These are phyloP conservation scores for Phytophthora nicotianae DNA, from an alignment of 352 stramenopile species.

Conservation along the genomic window DNA sequence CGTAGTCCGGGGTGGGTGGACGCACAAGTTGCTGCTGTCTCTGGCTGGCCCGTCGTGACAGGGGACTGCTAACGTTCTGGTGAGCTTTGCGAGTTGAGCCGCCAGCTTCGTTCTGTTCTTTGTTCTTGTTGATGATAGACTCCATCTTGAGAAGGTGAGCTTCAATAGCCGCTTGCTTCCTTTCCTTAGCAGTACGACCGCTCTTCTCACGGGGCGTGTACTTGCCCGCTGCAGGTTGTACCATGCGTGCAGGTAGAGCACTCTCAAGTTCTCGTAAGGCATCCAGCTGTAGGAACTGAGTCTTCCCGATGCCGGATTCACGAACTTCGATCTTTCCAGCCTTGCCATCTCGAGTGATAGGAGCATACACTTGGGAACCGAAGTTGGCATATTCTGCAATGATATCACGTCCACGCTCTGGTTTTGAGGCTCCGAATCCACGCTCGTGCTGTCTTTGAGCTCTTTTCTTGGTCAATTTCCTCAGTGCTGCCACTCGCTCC, in stretches of 20 bases:
- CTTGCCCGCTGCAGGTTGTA: conserved; percentile 45
- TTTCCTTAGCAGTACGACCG: conserved; percentile 72
- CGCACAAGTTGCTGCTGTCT: conserved; percentile 60
- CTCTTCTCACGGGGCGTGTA: conserved; percentile 59
- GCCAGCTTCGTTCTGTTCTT: conserved; percentile 36
- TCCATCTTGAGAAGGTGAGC: conserved; percentile 90
- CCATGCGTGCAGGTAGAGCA: conserved; percentile 52
- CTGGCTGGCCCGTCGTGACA: conserved; percentile 41
- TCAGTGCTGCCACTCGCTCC: conserved; percentile 85
- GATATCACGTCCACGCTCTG: conserved; percentile 75
- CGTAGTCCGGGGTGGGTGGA: conserved; percentile 83
- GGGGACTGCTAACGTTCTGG: conserved; percentile 7
- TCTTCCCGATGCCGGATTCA: conserved; percentile 63
- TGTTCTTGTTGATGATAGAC: conserved; percentile 74
- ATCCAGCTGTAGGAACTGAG: conserved; percentile 60
- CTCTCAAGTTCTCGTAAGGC: conserved; percentile 69
- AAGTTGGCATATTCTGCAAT: conserved; percentile 91
- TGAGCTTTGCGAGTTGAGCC: neutral
- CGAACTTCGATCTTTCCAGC: conserved; percentile 52
- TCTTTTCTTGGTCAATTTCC: conserved; percentile 91
- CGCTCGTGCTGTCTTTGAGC: conserved; percentile 50
- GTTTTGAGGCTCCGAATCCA: conserved; percentile 31
- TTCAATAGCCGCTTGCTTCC: conserved; percentile 76
- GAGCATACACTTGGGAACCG: conserved; percentile 86
- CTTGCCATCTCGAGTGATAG: conserved; percentile 65